Conservation (phyloP, 148 eudicot genomes). For the Nepenthes gracilis region DNA sequence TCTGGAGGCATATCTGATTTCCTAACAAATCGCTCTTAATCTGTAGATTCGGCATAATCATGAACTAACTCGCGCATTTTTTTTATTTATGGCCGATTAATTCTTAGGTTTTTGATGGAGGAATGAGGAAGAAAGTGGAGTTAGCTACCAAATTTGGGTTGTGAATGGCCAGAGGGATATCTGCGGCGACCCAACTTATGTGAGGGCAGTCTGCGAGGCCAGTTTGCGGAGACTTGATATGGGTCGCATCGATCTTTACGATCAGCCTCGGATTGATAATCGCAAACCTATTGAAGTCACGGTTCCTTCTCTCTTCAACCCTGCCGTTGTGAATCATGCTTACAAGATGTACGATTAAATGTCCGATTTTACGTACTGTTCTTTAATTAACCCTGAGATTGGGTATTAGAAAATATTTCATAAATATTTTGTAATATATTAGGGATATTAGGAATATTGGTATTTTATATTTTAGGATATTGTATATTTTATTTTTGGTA, state of each 20-base stretch:
- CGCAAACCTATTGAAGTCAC: background rate
- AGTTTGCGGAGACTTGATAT: background rate
- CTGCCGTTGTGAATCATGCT: too few species aligned
- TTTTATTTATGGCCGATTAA: background rate
- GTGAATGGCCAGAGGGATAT: background rate
- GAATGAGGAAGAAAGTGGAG: background rate
- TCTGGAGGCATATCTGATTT: background rate
- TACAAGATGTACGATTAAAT: too few species aligned
- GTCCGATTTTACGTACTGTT: too few species aligned
- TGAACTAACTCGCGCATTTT: background rate
- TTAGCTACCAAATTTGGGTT: background rate
- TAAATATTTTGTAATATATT: too few species aligned
- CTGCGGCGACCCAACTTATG: background rate
- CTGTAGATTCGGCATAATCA: background rate
- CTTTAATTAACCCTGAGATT: too few species aligned
- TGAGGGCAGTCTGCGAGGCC: background rate
- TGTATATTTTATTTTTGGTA: too few species aligned
- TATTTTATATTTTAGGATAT: too few species aligned
- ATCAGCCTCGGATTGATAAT: background rate
- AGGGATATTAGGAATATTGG: background rate
- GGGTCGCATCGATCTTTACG: background rate
- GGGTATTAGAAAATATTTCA: too few species aligned
- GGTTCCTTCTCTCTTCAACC: background rate
- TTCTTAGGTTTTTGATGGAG: background rate
- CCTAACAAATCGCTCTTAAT: background rate